phyloP scores from a whole-genome alignment of 768 basidiomycete genomes.

The Mycena indigotica region DNA sequence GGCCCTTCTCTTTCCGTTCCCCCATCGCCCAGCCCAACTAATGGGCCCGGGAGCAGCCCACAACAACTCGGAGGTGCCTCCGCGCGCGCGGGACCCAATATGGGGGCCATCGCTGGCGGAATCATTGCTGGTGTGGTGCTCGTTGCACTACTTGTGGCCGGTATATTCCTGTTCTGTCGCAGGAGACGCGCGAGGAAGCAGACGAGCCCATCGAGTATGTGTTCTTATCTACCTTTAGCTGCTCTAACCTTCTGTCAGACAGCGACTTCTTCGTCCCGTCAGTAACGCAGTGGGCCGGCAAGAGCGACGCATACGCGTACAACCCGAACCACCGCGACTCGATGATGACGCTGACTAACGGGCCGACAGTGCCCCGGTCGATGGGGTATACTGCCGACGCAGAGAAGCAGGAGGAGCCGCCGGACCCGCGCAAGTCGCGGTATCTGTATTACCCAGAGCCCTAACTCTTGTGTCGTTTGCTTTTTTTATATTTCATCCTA shows the following conservation, averaged over 20 bases:
- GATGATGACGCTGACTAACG: slow-evolving; percentile 3
- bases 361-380: background rate
- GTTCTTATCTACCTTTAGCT: background rate
- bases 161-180: background rate
- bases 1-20: too few species aligned
- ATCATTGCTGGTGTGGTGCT: background rate
- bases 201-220: background rate
- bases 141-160: background rate
- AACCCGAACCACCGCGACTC: background rate
- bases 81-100: background rate
- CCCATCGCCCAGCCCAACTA: background rate
- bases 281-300: background rate
- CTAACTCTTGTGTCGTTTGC: too few species aligned
- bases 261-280: background rate
- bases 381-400: background rate
- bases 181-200: background rate
- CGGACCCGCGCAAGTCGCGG: background rate
- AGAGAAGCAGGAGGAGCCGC: background rate
- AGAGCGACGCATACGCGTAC: background rate
- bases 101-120: background rate
- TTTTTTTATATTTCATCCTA: too few species aligned
- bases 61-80: background rate
- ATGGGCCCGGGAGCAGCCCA: background rate
- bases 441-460: background rate
- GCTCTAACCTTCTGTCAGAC: background rate